Evolutionary conservation across 805 yeast genomes (phyloP).

Genomic region (Starmerella asiatica): DNA sequence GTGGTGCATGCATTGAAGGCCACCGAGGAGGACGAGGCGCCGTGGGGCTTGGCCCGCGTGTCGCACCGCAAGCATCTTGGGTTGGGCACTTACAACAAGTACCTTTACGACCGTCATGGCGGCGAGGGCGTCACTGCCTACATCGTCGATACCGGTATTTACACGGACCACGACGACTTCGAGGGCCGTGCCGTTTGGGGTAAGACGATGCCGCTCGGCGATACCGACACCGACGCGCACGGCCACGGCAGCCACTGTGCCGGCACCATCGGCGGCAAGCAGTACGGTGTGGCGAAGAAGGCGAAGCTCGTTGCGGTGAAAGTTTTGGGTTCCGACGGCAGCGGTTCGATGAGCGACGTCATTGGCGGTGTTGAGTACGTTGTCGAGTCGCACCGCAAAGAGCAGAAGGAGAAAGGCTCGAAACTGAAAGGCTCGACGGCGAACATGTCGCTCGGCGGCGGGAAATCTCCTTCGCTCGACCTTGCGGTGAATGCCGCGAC

Average conservation of each 20-base stretch:
- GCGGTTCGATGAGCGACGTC: slow-evolving; percentile 45
- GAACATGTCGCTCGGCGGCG: slow-evolving; percentile 84
- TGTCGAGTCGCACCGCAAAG: slow-evolving; percentile 47
- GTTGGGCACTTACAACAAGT: slow-evolving; percentile 44
- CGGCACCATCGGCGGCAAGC: slow-evolving; percentile 41
- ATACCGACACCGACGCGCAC: slow-evolving; percentile 37
- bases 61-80: slow-evolving; percentile 52
- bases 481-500: slow-evolving; percentile 83
- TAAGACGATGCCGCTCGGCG: slow-evolving; percentile 35
- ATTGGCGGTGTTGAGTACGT: slow-evolving; percentile 49
- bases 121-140: slow-evolving; percentile 32
- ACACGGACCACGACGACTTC: slow-evolving; percentile 37
- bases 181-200: slow-evolving; percentile 46
- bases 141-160: slow-evolving; percentile 48
- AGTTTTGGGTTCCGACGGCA: slow-evolving; percentile 44
- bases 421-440: slow-evolving; percentile 35
- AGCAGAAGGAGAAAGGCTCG: slow-evolving; percentile 33
- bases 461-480: slow-evolving; percentile 75
- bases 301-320: slow-evolving; percentile 47
- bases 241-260: slow-evolving; percentile 55
- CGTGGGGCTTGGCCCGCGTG: slow-evolving; percentile 64
- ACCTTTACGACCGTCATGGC: slow-evolving; percentile 45
- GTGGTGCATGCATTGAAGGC: slow-evolving; percentile 37
- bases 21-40: slow-evolving; percentile 48
- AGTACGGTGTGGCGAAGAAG: slow-evolving; percentile 46